Evolutionary conservation across 176 grass and related monocot species (phyloP).

Genomic region (Triticum monococcum): DNA sequence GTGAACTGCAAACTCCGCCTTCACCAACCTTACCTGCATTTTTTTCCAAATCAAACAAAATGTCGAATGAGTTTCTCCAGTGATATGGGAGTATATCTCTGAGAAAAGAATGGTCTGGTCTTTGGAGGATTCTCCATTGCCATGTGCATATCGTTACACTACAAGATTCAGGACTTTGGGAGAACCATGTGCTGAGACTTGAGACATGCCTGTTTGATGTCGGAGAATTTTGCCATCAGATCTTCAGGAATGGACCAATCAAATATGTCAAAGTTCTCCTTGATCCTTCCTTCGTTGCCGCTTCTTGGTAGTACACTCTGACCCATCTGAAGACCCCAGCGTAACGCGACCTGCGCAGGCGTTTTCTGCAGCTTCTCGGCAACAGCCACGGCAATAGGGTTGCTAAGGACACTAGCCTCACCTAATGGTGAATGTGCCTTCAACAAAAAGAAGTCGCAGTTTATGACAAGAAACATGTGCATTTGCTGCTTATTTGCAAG

Average conservation of each 20-base stretch:
- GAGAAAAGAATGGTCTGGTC: not conserved
- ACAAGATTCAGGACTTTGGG: not conserved
- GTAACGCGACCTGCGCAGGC: slow-evolving; percentile 48
- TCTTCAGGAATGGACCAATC: slow-evolving; percentile 50
- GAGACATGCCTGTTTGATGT: slow-evolving; percentile 38
- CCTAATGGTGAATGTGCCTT: slow-evolving; percentile 59
- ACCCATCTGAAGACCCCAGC: slow-evolving; percentile 50
- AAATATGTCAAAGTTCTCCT: slow-evolving; percentile 49
- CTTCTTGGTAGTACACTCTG: slow-evolving; percentile 56
- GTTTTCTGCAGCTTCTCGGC: slow-evolving; percentile 46
- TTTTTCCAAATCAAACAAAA: not conserved
- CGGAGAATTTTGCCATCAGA: slow-evolving; percentile 39
- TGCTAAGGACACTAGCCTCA: slow-evolving; percentile 26
- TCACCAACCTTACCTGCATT: slow-evolving; percentile 38
- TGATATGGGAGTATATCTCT: no score
- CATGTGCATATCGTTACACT: not conserved
- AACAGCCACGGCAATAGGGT: slow-evolving; percentile 31
- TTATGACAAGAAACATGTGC: not conserved
- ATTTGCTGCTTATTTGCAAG: not conserved
- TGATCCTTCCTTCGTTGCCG: slow-evolving; percentile 40
- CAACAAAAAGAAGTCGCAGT: not conserved
- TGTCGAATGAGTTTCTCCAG: not conserved
- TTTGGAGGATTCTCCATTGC: not conserved
- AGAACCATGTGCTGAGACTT: not conserved
- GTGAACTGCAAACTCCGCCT: slow-evolving; percentile 15